Base-by-base conservation (phyloP, 2,329 filamentous ascomycete species). In the Mycosphaerelloides madeirae region DNA sequence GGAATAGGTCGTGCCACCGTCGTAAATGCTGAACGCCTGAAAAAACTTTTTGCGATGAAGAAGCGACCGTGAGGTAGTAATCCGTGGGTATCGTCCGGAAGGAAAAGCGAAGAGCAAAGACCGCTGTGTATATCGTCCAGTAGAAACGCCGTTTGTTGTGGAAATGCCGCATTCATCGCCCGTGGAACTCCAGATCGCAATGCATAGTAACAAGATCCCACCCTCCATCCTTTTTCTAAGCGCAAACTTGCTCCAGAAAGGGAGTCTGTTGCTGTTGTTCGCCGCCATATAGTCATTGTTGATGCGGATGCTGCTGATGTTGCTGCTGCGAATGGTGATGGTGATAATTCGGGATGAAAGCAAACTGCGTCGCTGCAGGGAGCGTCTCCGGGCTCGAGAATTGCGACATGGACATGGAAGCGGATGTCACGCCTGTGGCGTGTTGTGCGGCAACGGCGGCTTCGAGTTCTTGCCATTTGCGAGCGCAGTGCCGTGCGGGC, bases 391-490 rank as follows among this genome's bases (percentile, higher is more conserved):
- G 60, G 38, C 58, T 61, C 15, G 61, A 59, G 41, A 55, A 59
- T 18, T 62, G 56, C 5, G 55, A 53, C 12, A 57, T 48, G 3
- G 55, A 52, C 11, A 51, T 55, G 18, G 49, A 56, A 34, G 49
- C 56, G 34, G 22, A 31, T 35, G 37, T 38, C 44, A 56, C 40
- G 41, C 49, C 49, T 15, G 51, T 32, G 8, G 43, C 52, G n/a
- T 54, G 55, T 28, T 50, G 50, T 29, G 46, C 48, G 31, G 47
- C 61, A 55, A 46, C 66, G 59, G 38, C 25, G 14, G 41, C 29
- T 33, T 60, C 56, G 29, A 73, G 60, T 48, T 76, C 73, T 35
- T 69, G 67, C 73, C 73, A 77, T 60, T 76, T 77, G 25, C 71
- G 67, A 18, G 68, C 66, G 57, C 72, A 75, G 49, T 72, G 70